Evolutionary conservation across 306 rosid species (phyloP).

Genomic region (Rosa persica): DNA sequence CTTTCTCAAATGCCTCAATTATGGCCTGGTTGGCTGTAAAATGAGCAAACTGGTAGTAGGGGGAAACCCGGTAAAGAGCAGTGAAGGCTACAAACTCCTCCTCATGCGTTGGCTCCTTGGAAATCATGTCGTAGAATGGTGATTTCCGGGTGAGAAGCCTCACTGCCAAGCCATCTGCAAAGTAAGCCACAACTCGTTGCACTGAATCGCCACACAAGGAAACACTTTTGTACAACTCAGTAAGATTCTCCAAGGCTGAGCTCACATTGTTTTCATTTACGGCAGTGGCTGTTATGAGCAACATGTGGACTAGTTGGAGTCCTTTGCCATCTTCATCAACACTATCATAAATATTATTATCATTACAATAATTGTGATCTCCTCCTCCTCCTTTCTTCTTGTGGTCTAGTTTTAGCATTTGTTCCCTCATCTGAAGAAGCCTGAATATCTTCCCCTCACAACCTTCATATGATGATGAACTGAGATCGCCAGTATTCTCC

Average conservation of each 20-base stretch:
- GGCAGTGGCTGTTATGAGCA: constrained; percentile 55
- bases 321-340: constrained; percentile 38
- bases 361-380: too few species aligned
- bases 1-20: constrained; percentile 66
- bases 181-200: constrained; percentile 64
- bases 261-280: constrained; percentile 41
- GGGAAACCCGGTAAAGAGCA: constrained; percentile 62
- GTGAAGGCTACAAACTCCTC: constrained; percentile 64
- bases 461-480: constrained; percentile 36
- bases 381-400: constrained; percentile 18
- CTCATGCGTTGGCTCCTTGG: constrained; percentile 56
- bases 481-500: not conserved
- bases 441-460: constrained; percentile 62
- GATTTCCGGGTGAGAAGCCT: constrained; percentile 59
- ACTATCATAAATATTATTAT: not conserved
- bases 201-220: constrained; percentile 63
- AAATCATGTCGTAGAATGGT: constrained; percentile 60
- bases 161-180: constrained; percentile 60
- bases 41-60: constrained; percentile 75
- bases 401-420: constrained; percentile 53
- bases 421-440: constrained; percentile 73
- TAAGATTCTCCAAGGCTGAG: constrained; percentile 50
- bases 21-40: constrained; percentile 82
- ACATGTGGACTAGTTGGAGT: constrained; percentile 56
- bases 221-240: constrained; percentile 43